These are phyloP conservation scores for Diplogelasinospora grovesii DNA, from an alignment of 495 filamentous ascomycete species.

Conservation along the genomic window DNA sequence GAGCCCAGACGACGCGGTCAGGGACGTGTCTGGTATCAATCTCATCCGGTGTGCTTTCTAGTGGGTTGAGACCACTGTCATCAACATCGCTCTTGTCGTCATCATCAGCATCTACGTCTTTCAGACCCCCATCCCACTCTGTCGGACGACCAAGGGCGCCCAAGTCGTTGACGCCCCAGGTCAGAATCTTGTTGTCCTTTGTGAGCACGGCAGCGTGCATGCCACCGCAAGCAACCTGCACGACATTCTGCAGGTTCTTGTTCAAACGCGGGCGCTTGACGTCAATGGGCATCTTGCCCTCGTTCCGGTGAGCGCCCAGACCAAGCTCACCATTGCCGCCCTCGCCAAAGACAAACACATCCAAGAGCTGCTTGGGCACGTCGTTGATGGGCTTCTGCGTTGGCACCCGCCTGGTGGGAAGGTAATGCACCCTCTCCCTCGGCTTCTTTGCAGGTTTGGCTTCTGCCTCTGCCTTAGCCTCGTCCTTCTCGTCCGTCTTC, in stretches of 20 bases:
- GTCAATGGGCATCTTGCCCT: conserved; percentile 48
- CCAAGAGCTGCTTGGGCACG: conserved; percentile 34
- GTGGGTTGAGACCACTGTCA: conserved; percentile 48
- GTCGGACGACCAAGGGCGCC: conserved; percentile 61
- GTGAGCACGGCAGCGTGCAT: conserved; percentile 61
- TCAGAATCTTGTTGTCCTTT: conserved; percentile 56
- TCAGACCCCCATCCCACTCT: conserved; percentile 47
- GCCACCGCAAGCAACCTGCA: conserved; percentile 56
- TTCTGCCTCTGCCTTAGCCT: conserved; percentile 5
- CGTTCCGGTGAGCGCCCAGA: conserved; percentile 35
- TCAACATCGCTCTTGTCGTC: conserved; percentile 35
- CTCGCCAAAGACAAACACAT: conserved; percentile 52
- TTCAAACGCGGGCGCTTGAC: conserved; percentile 52
- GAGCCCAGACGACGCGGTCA: conserved; percentile 47
- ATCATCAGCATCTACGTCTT: conserved; percentile 52
- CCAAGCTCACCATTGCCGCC: conserved; percentile 50
- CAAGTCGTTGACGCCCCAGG: conserved; percentile 67
- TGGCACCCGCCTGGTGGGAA: too few relatives aligned
- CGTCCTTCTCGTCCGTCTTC: conserved; percentile 7
- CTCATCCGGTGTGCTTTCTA: conserved; percentile 52
- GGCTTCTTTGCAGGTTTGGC: neutral
- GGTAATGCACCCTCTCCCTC: too few relatives aligned
- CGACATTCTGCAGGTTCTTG: conserved; percentile 48
- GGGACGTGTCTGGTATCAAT: conserved; percentile 42
- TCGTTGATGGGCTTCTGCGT: conserved; percentile 34